Evolutionary conservation across 2,329 filamentous ascomycete genomes (phyloP).

Genomic region (Tolypocladium pustulatum): DNA sequence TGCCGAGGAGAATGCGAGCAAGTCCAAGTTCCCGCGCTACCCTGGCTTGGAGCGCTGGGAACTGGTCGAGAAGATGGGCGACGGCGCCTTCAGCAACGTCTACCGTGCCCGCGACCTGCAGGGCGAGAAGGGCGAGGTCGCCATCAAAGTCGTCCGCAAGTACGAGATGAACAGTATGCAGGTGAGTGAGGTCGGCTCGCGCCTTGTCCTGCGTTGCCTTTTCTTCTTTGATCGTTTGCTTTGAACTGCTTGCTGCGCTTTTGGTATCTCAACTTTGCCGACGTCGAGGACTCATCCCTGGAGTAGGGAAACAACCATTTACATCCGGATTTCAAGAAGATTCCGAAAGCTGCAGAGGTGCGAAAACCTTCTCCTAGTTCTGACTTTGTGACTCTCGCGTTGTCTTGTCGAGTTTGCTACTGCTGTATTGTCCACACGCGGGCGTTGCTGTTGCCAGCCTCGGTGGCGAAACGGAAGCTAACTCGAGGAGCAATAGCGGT

Average conservation of each 20-base stretch:
- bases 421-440: not conserved
- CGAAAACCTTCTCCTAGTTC: constrained; percentile 36
- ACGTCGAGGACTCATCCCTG: constrained; percentile 32
- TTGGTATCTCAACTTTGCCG: constrained; percentile 35
- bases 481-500: constrained; percentile 50
- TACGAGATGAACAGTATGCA: constrained; percentile 98
- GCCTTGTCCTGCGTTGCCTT: constrained; percentile 5
- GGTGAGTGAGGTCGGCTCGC: constrained; percentile 53
- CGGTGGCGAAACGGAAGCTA: constrained; percentile 9
- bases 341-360: constrained; percentile 96
- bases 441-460: not conserved
- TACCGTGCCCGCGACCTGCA: constrained; percentile 74
- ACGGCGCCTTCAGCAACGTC: constrained; percentile 97
- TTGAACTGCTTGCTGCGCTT: constrained; percentile 8
- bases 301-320: constrained; percentile 79
- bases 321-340: constrained; percentile 93
- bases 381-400: constrained; percentile 13
- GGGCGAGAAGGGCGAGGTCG: constrained; percentile 67
- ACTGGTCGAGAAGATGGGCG: constrained; percentile 93
- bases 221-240: constrained; percentile 8
- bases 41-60: constrained; percentile 54
- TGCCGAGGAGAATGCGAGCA: constrained; percentile 81
- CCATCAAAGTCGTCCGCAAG: constrained; percentile 98
- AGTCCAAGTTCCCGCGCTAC: constrained; percentile 67
- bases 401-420: constrained; percentile 12